phyloP scores from a whole-genome alignment of 2,329 filamentous ascomycete genomes.

The Cytospora piceicola region DNA sequence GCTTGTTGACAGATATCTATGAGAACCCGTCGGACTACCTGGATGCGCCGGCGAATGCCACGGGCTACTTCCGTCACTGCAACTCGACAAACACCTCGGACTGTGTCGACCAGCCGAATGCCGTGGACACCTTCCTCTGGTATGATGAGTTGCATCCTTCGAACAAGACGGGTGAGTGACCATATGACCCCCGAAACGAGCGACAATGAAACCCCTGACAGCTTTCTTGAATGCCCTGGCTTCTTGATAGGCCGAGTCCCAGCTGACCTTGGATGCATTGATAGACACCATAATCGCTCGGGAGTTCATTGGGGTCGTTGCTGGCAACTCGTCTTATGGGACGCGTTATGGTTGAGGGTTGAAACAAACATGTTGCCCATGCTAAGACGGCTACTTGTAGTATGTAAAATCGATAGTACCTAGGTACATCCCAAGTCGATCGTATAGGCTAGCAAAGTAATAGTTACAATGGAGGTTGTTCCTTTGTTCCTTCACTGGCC shows the following conservation, averaged over 20 bases:
- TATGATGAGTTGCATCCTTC: slow-evolving; percentile 74
- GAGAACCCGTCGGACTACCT: slow-evolving; percentile 64
- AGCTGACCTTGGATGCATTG: not conserved
- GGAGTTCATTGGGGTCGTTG: slow-evolving; percentile 36
- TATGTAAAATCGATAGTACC: not conserved
- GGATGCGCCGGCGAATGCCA: slow-evolving; percentile 65
- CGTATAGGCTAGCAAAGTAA: not conserved
- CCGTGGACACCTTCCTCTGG: slow-evolving; percentile 69
- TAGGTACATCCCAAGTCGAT: not conserved
- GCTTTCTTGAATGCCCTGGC: not conserved
- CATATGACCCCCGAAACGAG: no score
- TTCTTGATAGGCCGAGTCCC: no score
- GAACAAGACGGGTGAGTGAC: slow-evolving; percentile 60
- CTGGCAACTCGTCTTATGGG: slow-evolving; percentile 34
- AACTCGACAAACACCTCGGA: slow-evolving; percentile 34
- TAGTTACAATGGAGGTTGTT: no score
- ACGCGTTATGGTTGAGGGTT: slow-evolving; percentile 12
- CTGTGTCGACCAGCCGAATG: slow-evolving; percentile 46
- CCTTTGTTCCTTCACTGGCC: no score
- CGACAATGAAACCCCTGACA: not conserved
- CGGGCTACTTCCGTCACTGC: slow-evolving; percentile 62
- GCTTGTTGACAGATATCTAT: slow-evolving; percentile 67
- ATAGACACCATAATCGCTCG: slow-evolving; percentile 37
- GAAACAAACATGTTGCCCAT: not conserved
- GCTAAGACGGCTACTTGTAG: not conserved